Percentiles rank a stretch among this genome's conserved stretches.
Evolutionary conservation across 2,329 filamentous ascomycete genomes (phyloP).

Genomic region (Lasiodiplodia hormozganensis): DNA sequence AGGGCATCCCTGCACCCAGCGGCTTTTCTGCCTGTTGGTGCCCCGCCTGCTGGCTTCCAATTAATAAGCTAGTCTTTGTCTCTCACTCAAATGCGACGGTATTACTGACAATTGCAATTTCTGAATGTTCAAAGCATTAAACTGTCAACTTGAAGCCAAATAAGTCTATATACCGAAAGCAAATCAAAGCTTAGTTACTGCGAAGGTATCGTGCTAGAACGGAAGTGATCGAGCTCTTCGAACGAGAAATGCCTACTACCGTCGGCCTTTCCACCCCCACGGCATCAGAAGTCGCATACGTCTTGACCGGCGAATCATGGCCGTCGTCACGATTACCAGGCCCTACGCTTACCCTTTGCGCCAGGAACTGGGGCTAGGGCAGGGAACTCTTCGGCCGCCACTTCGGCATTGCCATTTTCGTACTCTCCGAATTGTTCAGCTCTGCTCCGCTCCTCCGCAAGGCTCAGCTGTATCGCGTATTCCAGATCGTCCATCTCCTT

Average conservation of each 20-base stretch:
- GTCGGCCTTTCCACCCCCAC: not conserved
- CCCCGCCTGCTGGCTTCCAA: not conserved
- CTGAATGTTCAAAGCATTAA: not conserved
- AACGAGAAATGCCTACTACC: not conserved
- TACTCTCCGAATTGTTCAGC: slow-evolving; percentile 35
- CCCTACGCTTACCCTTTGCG: slow-evolving; percentile 27
- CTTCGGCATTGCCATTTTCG: slow-evolving; percentile 2
- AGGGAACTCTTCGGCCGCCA: slow-evolving; percentile 25
- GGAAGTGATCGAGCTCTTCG: not conserved
- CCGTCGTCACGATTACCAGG: slow-evolving; percentile 4
- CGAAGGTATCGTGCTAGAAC: slow-evolving; percentile 10
- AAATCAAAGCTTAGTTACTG: not conserved
- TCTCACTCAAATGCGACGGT: not conserved
- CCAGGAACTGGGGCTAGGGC: slow-evolving; percentile 9
- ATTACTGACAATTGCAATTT: not conserved
- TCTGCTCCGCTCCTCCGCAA: slow-evolving; percentile 64
- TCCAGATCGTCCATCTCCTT: slow-evolving; percentile 65
- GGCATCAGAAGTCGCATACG: not conserved
- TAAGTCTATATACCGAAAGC: not conserved
- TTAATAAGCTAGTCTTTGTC: not conserved
- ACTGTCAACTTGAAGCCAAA: not conserved
- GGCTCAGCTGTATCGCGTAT: slow-evolving; percentile 67
- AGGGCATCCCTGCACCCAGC: not conserved
- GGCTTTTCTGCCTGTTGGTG: slow-evolving; percentile 11
- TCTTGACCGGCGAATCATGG: not conserved